These are phyloP conservation scores for Vicia sativa DNA, from an alignment of 306 rosid genomes.

Conservation along the genomic window DNA sequence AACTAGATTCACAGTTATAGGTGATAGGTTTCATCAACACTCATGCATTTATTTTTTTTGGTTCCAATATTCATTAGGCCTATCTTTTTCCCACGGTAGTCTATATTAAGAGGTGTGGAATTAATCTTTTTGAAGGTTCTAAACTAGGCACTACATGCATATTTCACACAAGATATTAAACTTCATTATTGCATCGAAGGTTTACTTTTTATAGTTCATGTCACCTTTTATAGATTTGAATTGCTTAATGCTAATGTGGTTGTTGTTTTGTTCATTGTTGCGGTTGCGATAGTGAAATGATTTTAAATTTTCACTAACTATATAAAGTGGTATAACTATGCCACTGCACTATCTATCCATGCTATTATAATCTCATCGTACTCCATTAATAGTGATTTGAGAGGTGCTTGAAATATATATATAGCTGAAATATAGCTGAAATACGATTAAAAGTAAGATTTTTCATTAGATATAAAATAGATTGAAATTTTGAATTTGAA, in stretches of 20 bases:
- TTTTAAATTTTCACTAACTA: too few species aligned
- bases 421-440: too few species aligned
- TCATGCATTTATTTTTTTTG: neutral
- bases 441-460: too few species aligned
- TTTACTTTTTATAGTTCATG: neutral
- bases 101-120: neutral
- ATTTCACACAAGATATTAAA: neutral
- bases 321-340: too few species aligned
- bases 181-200: neutral
- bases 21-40: slow-evolving; percentile 12
- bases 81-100: neutral
- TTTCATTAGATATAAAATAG: too few species aligned
- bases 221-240: neutral
- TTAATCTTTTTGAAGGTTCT: neutral
- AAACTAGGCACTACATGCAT: neutral
- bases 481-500: too few species aligned
- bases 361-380: too few species aligned
- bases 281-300: too few species aligned
- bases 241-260: neutral
- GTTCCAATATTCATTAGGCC: neutral
- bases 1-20: neutral
- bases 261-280: too few species aligned
- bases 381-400: too few species aligned
- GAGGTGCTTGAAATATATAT: too few species aligned
- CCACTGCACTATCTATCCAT: too few species aligned